A percentile compares a stretch with the other conserved stretches of the same genome.
Evolutionary conservation across 176 grass and related monocot species (phyloP).

Genomic region (Carex myosuroides): DNA sequence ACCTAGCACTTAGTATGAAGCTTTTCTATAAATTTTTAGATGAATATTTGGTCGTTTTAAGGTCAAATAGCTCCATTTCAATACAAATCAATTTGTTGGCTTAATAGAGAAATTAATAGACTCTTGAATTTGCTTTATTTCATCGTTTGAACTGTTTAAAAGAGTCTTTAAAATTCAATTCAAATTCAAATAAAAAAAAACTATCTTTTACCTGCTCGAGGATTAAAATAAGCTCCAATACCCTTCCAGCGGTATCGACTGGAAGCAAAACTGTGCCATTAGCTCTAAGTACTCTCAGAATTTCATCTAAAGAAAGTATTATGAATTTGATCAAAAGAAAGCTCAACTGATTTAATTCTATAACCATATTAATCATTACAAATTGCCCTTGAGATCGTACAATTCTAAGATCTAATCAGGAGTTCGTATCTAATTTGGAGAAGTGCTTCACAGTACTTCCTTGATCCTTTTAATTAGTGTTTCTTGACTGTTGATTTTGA

Average conservation of each 20-base stretch:
- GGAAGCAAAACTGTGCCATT: conserved; percentile 81
- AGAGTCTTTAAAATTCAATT: background rate
- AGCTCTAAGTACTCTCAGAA: conserved; percentile 55
- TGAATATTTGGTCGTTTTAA: background rate
- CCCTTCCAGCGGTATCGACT: conserved; percentile 94
- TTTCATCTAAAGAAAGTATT: conserved; percentile 48
- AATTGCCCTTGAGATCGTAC: background rate
- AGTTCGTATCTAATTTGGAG: background rate
- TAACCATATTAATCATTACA: background rate
- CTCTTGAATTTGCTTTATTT: background rate
- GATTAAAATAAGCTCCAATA: conserved; percentile 83
- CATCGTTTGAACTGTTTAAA: background rate
- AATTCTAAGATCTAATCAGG: background rate
- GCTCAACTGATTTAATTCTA: background rate
- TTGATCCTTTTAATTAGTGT: background rate
- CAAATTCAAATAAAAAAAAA: background rate
- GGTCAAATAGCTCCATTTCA: background rate
- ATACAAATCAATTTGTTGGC: background rate
- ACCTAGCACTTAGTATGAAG: background rate
- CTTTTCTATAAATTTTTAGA: background rate
- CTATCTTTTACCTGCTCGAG: conserved; percentile 60
- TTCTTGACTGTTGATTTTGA: background rate
- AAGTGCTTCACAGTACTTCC: background rate
- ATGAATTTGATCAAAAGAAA: conserved; percentile 12
- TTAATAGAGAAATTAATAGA: background rate